phyloP scores from a whole-genome alignment of 2,329 filamentous ascomycete species.

The Colletotrichum musae region DNA sequence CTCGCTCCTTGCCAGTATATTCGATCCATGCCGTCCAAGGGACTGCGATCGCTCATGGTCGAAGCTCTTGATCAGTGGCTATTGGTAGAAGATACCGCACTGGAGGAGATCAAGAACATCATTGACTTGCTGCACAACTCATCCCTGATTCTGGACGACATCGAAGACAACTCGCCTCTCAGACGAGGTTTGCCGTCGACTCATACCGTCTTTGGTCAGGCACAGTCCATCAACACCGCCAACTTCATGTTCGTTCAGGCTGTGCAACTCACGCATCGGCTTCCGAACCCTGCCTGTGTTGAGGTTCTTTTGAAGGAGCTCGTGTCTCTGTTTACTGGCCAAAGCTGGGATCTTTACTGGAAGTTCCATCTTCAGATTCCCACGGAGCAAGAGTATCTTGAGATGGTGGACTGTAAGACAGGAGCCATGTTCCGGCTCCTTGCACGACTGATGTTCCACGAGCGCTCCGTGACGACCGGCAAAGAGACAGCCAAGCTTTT shows the following conservation, averaged over 20 bases:
- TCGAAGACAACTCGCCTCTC: conserved; percentile 53
- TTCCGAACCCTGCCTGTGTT: conserved; percentile 42
- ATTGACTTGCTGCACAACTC: conserved; percentile 28
- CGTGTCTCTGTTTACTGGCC: conserved; percentile 44
- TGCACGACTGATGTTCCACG: conserved; percentile 38
- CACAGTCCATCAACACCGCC: conserved; percentile 55
- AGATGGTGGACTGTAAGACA: conserved; percentile 48
- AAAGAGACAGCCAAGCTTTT: neutral
- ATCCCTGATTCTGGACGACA: conserved; percentile 51
- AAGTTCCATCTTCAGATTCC: conserved; percentile 43
- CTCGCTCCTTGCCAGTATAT: conserved; percentile 8
- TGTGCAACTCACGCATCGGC: conserved; percentile 39
- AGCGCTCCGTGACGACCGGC: neutral
- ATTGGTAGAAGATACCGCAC: neutral
- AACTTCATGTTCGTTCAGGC: conserved; percentile 49
- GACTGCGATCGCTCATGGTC: neutral
- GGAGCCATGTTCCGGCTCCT: conserved; percentile 44
- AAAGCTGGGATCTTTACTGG: conserved; percentile 49
- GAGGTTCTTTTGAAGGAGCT: conserved; percentile 45
- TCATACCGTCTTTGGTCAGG: conserved; percentile 53
- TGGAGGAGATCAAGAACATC: conserved; percentile 19
- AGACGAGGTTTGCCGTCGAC: conserved; percentile 52
- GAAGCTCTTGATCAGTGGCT: conserved; percentile 22
- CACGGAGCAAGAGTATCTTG: conserved; percentile 45
- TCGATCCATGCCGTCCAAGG: conserved; percentile 27